phyloP scores from a whole-genome alignment of 2,329 filamentous ascomycete species.

The Stromatinia cepivora region DNA sequence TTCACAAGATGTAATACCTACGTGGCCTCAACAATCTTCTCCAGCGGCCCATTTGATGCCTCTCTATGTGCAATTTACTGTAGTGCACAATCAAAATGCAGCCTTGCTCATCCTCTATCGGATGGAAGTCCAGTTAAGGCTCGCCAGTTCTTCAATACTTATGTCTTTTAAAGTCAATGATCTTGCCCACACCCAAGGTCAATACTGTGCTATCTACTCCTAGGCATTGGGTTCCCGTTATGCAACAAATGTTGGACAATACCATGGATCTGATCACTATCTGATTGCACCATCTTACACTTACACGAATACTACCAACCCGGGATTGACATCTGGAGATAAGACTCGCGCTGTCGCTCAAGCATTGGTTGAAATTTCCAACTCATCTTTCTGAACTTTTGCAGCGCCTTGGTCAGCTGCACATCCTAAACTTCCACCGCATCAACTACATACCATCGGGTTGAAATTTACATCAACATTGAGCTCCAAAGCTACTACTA shows the following conservation, averaged over 20 bases:
- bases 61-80: constrained; percentile 1
- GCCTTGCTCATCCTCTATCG: background rate
- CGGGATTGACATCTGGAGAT: background rate
- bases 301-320: background rate
- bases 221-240: background rate
- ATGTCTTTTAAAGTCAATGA: constrained; percentile 1
- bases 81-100: background rate
- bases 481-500: background rate
- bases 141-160: background rate
- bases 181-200: background rate
- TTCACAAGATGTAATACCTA: background rate
- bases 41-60: background rate
- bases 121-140: background rate
- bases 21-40: background rate
- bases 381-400: background rate
- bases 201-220: constrained; percentile 7
- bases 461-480: background rate
- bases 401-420: background rate
- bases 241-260: background rate
- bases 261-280: background rate
- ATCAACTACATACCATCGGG: background rate
- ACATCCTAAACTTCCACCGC: background rate
- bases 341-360: background rate
- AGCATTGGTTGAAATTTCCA: background rate
- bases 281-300: background rate